Base-by-base conservation (phyloP, 257 asterid genomes). In the Solanum chmielewskii region DNA sequence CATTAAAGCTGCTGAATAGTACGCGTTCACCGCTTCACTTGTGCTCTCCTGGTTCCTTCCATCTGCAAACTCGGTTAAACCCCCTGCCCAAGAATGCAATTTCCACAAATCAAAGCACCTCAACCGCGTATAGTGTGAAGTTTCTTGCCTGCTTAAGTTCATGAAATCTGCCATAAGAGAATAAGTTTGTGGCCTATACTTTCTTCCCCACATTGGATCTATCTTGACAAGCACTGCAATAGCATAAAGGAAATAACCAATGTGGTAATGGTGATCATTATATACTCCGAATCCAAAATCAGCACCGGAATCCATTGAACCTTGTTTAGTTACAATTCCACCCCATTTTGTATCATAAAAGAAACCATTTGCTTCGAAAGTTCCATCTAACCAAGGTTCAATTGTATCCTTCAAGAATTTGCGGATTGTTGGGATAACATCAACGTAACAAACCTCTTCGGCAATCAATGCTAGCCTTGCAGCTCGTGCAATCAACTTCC, bases 11-110 rank as follows among this genome's bases (percentile, higher is more conserved):
- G 98, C 95, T 27, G 98, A 94, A 75, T 95, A 94, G 86, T 95
- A 95, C 12, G 95, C 98, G 73, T 93, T 95, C 78, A 95, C 91
- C 0, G 98, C 98, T 91, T 95, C 98, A 11, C 98, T 93, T 6
- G 98, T 91, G 92, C 96, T 95, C 89, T 95, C 98, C 77, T 95
- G 98, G 86, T 95, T 94, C 44, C 96, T 92, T 37, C 98, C 98
- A 74, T 95, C 98, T 21, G 94, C 93, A 90, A 95, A 95, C 84
- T 94, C 98, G 0, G 95, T 94, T 45, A 95, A 87, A 59, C 98
- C 98, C 37, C 96, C 96, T 21, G 98, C 98, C 98, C 98, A 94
- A 78, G 98, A 95, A 90, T 95, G 98, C 86, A 95, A 86, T 75
- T 92, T 94, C 95, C 95, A 95, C 66, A 90, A 37, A 85, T 95